These are phyloP conservation scores for Cucumis cinereus DNA, from an alignment of 306 rosid genomes.

Conservation along the genomic window DNA sequence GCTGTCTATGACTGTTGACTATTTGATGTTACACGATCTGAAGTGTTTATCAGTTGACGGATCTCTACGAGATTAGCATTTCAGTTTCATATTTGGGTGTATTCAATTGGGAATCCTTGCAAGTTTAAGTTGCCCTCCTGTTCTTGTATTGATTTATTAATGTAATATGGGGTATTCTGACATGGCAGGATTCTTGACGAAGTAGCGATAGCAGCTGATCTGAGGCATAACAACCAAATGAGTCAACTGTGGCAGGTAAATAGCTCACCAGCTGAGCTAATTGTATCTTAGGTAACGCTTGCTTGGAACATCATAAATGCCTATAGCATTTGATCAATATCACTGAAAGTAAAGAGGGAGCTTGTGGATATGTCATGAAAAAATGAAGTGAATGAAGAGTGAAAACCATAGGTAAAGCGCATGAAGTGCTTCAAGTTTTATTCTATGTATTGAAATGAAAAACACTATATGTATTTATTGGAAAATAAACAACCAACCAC, in stretches of 20 bases:
- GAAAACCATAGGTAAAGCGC: too few species aligned
- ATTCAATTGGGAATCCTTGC: background rate
- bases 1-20: background rate
- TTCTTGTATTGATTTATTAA: background rate
- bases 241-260: constrained; percentile 4
- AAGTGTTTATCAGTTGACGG: background rate
- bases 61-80: background rate
- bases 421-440: too few species aligned
- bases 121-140: background rate
- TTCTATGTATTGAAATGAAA: too few species aligned
- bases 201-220: background rate
- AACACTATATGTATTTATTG: too few species aligned
- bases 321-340: background rate
- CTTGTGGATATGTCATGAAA: background rate
- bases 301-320: background rate
- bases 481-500: too few species aligned
- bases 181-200: background rate
- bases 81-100: background rate
- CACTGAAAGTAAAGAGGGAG: background rate
- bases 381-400: too few species aligned
- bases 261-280: background rate
- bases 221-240: background rate
- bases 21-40: background rate
- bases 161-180: background rate
- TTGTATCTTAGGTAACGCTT: background rate